A percentile compares a stretch with the other conserved stretches of the same genome.
These are phyloP conservation scores for Aspergillus luchuensis DNA, from an alignment of 2,329 filamentous ascomycete species.

Conservation along the genomic window DNA sequence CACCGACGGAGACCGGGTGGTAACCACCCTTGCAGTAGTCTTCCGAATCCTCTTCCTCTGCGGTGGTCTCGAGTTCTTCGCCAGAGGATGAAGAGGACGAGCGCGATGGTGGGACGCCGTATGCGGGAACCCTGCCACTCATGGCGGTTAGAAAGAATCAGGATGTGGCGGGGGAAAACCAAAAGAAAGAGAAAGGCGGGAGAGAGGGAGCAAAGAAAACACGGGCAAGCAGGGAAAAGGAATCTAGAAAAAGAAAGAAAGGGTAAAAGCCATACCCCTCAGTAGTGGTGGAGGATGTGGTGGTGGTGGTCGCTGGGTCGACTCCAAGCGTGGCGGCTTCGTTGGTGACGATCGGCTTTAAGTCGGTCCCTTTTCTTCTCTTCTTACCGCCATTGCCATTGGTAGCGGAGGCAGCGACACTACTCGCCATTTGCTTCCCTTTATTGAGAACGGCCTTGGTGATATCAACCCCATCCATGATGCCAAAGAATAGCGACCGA, in stretches of 20 bases:
- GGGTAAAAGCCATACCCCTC: conserved; percentile 40
- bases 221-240: not conserved
- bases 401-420: conserved; percentile 46
- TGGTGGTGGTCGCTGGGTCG: conserved; percentile 49
- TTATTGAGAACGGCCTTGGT: conserved; percentile 67
- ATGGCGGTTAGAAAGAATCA: conserved; percentile 18
- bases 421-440: conserved; percentile 63
- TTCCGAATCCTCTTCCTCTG: conserved; percentile 97
- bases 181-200: conserved; percentile 7
- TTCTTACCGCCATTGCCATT: conserved; percentile 65
- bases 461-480: conserved; percentile 65
- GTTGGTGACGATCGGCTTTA: conserved; percentile 69
- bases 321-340: conserved; percentile 52
- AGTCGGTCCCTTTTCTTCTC: conserved; percentile 63
- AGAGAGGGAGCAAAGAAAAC: not conserved
- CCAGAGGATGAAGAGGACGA: conserved; percentile 77
- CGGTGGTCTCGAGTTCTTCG: conserved; percentile 88
- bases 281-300: conserved; percentile 38
- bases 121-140: conserved; percentile 34
- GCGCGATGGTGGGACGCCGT: conserved; percentile 62
- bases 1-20: conserved; percentile 90
- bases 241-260: conserved; percentile 13
- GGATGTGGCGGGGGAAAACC: conserved; percentile 11
- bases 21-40: conserved; percentile 99
- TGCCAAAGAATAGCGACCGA: conserved; percentile 28